phyloP scores from a whole-genome alignment of 257 asterid genomes.

The Solanum sejunctum region DNA sequence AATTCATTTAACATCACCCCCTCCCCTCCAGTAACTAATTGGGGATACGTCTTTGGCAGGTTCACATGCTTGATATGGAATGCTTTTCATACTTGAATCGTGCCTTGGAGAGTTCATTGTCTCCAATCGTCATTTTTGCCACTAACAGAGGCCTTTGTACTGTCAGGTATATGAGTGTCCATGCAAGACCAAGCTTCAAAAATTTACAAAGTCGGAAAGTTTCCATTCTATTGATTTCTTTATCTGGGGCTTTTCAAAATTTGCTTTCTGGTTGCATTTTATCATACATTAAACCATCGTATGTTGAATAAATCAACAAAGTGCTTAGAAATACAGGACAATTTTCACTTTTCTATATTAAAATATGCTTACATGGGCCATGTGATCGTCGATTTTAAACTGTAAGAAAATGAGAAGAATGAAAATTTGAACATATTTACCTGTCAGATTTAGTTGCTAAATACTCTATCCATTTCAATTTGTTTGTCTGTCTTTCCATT shows the following conservation, averaged over 20 bases:
- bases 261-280: neutral
- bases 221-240: neutral
- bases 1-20: neutral
- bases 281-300: neutral
- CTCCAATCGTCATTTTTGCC: constrained; percentile 92
- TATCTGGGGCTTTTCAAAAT: neutral
- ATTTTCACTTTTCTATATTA: neutral
- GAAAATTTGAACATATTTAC: neutral
- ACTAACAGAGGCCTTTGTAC: constrained; percentile 85
- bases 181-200: neutral
- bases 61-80: constrained; percentile 95
- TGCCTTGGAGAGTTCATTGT: constrained; percentile 74
- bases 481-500: too few species aligned
- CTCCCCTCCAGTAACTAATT: neutral
- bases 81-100: constrained; percentile 88
- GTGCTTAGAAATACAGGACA: neutral
- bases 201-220: neutral
- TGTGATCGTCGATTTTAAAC: neutral
- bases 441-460: too few species aligned
- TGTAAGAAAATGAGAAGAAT: neutral
- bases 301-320: neutral
- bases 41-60: constrained; percentile 25
- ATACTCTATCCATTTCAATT: too few species aligned
- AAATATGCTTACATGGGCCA: neutral
- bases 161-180: constrained; percentile 51